Conservation (phyloP, 2,329 filamentous ascomycete genomes). For the Hypoxylon sp. region DNA sequence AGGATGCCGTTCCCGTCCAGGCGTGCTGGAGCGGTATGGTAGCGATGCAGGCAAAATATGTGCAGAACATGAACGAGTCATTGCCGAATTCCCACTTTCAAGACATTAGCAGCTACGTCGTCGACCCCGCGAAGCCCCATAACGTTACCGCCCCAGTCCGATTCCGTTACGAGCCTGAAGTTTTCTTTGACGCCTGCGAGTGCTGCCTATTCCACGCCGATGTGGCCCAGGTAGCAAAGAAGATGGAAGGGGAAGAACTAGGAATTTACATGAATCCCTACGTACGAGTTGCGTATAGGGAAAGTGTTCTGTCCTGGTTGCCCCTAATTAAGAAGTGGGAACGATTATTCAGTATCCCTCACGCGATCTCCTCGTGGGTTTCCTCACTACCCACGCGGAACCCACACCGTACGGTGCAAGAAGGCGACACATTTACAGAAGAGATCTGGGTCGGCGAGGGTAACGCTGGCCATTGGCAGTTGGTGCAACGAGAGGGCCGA, state of each 20-base stretch:
- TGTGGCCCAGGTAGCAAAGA: slow-evolving; percentile 51
- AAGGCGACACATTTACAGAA: slow-evolving; percentile 63
- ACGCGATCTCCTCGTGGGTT: slow-evolving; percentile 65
- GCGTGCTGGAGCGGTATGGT: slow-evolving; percentile 84
- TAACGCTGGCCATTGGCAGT: slow-evolving; percentile 50
- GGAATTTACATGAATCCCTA: slow-evolving; percentile 80
- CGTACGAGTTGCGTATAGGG: slow-evolving; percentile 74
- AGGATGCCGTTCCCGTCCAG: slow-evolving; percentile 72
- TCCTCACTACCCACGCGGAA: slow-evolving; percentile 67
- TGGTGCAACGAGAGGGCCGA: slow-evolving; percentile 55
- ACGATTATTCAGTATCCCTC: slow-evolving; percentile 66
- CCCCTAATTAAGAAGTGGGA: slow-evolving; percentile 70
- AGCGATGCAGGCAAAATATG: slow-evolving; percentile 68
- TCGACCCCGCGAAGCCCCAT: slow-evolving; percentile 47
- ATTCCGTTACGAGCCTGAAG: slow-evolving; percentile 66
- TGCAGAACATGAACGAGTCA: slow-evolving; percentile 54
- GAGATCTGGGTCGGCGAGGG: slow-evolving; percentile 57
- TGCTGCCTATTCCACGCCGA: slow-evolving; percentile 67
- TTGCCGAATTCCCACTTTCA: slow-evolving; percentile 49
- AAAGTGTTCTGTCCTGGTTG: slow-evolving; percentile 65
- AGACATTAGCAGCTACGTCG: slow-evolving; percentile 46
- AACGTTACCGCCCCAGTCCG: slow-evolving; percentile 53
- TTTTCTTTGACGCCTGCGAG: slow-evolving; percentile 71
- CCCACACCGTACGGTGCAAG: slow-evolving; percentile 65
- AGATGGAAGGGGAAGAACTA: slow-evolving; percentile 53